Evolutionary conservation across 257 asterid genomes (phyloP), one percentile per base, ranked within the genome.

Genomic region (Lantana camara): DNA sequence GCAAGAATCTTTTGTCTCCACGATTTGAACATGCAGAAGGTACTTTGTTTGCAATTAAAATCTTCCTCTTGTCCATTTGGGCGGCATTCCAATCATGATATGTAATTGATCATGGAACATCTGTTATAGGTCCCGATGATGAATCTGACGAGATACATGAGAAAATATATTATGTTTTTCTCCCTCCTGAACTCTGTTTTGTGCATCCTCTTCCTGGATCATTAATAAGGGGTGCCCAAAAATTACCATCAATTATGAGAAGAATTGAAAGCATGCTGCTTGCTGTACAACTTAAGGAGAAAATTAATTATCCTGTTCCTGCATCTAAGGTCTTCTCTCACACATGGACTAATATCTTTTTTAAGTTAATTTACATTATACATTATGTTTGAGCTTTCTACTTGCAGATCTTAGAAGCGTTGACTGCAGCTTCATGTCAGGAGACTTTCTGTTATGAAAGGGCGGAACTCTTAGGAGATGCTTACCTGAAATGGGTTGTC

Each of bases 401-500:
- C 66, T 68, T 73, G 51, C 92, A 90, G 99, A 82, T 90, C 65
- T 76, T 90, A 80, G 97, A 90, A 88, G 97, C 99, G 30, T 80
- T 94, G 71, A 90, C 96, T 8, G 99, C 96, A 66, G 97, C 96
- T 23, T 90, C 96, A 45, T 94, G 99, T 82, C 99, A 90, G 70
- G 99, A 94, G 81, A 86, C 95, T 48, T 94, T 88, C 79, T 94
- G 97, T 73, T 90, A 90, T 62, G 97, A 88, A 71, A 82, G 98
- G 75, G 99, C 95, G 8, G 97, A 94, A 77, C 95, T 90, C 76
- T 77, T 94, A 58, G 97, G 99, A 54, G 99, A 90, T 81, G 96
- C 99, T 66, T 94, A 94, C 75, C 80, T 94, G 37, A 90, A 94
- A 77, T 93, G 99, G 99, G 97, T 94, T 10, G 99, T 94, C 35